phyloP scores from a whole-genome alignment of 495 filamentous ascomycete genomes.

The Aspergillus kassunensis region DNA sequence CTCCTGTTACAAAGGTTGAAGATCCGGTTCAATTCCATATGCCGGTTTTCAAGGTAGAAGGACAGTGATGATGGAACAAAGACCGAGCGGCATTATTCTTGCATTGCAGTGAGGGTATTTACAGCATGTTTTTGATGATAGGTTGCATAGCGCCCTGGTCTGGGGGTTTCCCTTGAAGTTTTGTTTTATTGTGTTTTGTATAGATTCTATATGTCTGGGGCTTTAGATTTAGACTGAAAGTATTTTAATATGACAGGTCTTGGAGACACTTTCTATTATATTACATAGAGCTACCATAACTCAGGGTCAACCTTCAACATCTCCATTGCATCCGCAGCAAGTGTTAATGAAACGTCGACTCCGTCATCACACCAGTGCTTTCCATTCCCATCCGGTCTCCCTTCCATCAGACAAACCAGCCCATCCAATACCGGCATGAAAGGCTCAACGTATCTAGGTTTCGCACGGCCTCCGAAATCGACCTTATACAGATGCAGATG shows the following conservation, averaged over 20 bases:
- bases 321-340: slow-evolving; percentile 2
- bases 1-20: no score
- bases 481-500: slow-evolving; percentile 9
- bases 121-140: background rate
- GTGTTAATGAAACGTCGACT: slow-evolving; percentile 3
- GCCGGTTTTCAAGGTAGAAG: no score
- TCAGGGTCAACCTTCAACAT: background rate
- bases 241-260: no score
- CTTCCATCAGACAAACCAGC: slow-evolving; percentile 7
- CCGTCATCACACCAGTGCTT: slow-evolving; percentile 13
- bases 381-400: background rate
- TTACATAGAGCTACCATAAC: background rate
- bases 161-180: background rate
- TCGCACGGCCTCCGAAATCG: background rate
- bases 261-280: no score
- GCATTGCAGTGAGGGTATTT: background rate
- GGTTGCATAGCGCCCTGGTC: background rate
- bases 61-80: background rate
- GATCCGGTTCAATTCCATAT: no score
- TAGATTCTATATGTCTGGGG: no score
- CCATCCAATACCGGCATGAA: slow-evolving; percentile 7
- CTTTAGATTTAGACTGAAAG: background rate
- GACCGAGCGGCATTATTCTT: background rate
- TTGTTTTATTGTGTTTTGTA: background rate
- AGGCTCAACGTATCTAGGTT: slow-evolving; percentile 5